Evolutionary conservation across 129 eudicot species (phyloP), one percentile per base, ranked within the genome.

Genomic region (Chrysanthemum makinoi): DNA sequence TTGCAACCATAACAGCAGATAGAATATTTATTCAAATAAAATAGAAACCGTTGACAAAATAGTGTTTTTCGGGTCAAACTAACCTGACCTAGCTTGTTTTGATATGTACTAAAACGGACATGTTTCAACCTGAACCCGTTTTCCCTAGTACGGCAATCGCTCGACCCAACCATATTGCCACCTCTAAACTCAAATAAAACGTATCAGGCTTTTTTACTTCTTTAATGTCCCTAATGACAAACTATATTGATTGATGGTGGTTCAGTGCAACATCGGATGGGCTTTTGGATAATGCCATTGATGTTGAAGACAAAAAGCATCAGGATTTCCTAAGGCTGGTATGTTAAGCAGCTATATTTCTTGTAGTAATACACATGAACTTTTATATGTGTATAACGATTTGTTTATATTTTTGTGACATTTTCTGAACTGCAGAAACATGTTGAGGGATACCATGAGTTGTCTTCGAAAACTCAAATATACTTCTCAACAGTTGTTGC

Each of bases 391-490:
- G 26, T 52, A 64, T 5, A 13, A 47, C 26, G 11, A 39, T 22
- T 7, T 39, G 46, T 39, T 39, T 39, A 39, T 39, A 39, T 39
- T 39, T 39, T 39, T 39, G 46, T 6, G 46, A 39, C 46, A 50
- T 56, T 54, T 15, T 70, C 3, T 56, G 24, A 56, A 14, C 56
- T 47, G 83, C 87, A 91, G 97, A 83, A 91, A 70, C 97, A 92
- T 57, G 81, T 86, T 10, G 98, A 92, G 79, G 98, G 98, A 49
- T 92, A 92, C 66, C 96, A 92, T 28, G 96, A 77, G 62, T 68
- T 92, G 70, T 92, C 98, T 72, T 83, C 96, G 1, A 92, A 92
- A 81, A 92, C 96, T 35, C 94, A 89, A 78, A 81, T 76, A 19
- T 92, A 89, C 69, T 89, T 92, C 70, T 85, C 96, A 20, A 83